These are phyloP conservation scores for Colletotrichum sp. DNA, from an alignment of 2,329 filamentous ascomycete species.

Conservation along the genomic window DNA sequence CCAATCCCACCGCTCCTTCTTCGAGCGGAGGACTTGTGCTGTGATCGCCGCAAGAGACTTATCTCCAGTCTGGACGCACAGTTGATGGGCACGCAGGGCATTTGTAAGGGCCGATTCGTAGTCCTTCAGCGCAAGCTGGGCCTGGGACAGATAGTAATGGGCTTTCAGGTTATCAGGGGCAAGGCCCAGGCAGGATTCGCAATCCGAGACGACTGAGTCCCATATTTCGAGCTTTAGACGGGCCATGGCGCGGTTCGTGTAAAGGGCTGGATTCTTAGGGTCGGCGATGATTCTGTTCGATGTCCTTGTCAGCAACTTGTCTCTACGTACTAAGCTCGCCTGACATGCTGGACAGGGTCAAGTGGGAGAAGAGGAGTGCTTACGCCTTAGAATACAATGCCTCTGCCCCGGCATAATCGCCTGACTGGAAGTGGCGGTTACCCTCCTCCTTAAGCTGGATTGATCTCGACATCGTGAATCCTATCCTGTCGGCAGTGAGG, in stretches of 20 bases:
- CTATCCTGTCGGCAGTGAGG: neutral
- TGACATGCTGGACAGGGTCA: neutral
- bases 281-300: slow-evolving; percentile 74
- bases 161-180: slow-evolving; percentile 77
- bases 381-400: slow-evolving; percentile 75
- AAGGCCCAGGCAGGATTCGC: slow-evolving; percentile 74
- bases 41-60: slow-evolving; percentile 75
- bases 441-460: slow-evolving; percentile 60
- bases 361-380: slow-evolving; percentile 26
- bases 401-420: slow-evolving; percentile 71
- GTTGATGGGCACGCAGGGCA: slow-evolving; percentile 74
- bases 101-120: slow-evolving; percentile 75
- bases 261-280: slow-evolving; percentile 77
- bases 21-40: slow-evolving; percentile 76
- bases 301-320: neutral
- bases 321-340: neutral
- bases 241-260: slow-evolving; percentile 88
- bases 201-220: slow-evolving; percentile 79
- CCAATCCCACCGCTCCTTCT: slow-evolving; percentile 85
- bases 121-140: slow-evolving; percentile 75
- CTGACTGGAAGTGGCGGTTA: slow-evolving; percentile 68
- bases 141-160: slow-evolving; percentile 82
- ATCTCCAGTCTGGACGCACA: slow-evolving; percentile 68
- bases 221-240: slow-evolving; percentile 77
- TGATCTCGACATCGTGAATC: slow-evolving; percentile 30